Base-by-base conservation (phyloP, 371 early-diverging fungal genomes). In the Circinella minor region DNA sequence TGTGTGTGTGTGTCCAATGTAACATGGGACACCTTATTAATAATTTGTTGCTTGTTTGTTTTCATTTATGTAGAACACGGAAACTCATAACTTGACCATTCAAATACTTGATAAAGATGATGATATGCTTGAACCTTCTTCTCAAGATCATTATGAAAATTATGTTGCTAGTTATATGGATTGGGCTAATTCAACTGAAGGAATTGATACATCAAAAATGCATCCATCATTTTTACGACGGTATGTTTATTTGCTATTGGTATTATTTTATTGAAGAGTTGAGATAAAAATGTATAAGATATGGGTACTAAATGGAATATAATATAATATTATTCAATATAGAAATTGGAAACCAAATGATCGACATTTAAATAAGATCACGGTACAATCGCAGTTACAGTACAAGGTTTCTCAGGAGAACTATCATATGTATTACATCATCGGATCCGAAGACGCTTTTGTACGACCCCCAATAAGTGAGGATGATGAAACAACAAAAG, bases 151-250 rank as follows among this genome's bases (percentile, higher is more conserved):
- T 55, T 98, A 97, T 90, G 93, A 94, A 27, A 88, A 94, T 72
- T 98, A 97, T 68, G 94, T 97, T 27, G 95, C 96, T 72, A 92
- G 92, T 68, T 98, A 94, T 71, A 94, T 96, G 79, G 81, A 89
- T 63, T 82, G 85, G 85, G 80, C 90, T 64, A 89, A 90, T 54
- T 88, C 91, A 9, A 94, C 93, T 3, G 92, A 93, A 71, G 93
- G 92, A 2, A 88, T 92, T 27, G 83, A 78, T 60, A 38, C 84
- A 14, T 75, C 82, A 4, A 80, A 75, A 36, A 79, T 81, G 78
- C 85, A 85, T 67, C 75, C 81, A 18, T 86, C 95, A 10, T 93
- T 94, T 75, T 71, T 94, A 72, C 86, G 84, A 63, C 86, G 93
- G 73, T 84, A 84, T 81, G 70, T 49, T 15, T 49, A 8, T 17